Percentiles rank a stretch among this genome's conserved stretches.
Evolutionary conservation across 768 basidiomycete genomes (phyloP).

Genomic region (Polyporus arcularius): DNA sequence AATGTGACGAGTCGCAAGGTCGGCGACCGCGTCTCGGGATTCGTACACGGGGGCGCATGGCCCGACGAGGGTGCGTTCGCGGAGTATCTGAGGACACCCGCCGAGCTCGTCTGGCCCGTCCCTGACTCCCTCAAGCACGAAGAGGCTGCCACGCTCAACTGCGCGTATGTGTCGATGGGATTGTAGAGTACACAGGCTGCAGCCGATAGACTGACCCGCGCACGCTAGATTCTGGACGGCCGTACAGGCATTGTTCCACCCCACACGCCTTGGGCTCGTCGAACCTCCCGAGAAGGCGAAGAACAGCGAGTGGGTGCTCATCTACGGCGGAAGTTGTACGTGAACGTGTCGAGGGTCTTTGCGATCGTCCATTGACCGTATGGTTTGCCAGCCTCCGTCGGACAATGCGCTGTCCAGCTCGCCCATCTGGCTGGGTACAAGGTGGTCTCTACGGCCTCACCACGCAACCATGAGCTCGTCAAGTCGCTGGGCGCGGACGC

Average conservation of each 20-base stretch:
- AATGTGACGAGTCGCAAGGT: conserved; percentile 21
- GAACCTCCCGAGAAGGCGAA: conserved; percentile 14
- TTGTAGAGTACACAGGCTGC: too few species aligned
- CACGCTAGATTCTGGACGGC: conserved; percentile 17
- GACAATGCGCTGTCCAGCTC: conserved; percentile 41
- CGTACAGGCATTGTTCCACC: conserved; percentile 21
- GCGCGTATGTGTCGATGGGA: conserved; percentile 19
- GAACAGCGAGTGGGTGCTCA: conserved; percentile 15
- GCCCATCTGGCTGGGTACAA: conserved; percentile 44
- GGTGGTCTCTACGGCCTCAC: conserved; percentile 47
- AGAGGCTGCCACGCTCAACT: conserved; percentile 22
- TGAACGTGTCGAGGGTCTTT: too few species aligned
- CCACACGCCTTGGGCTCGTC: conserved; percentile 14
- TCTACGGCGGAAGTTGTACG: conserved; percentile 22
- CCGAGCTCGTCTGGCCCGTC: conserved; percentile 22
- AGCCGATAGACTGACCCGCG: too few species aligned
- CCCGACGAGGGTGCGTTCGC: conserved; percentile 27
- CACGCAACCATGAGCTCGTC: conserved; percentile 37
- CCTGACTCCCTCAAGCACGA: conserved; percentile 15
- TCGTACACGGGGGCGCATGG: conserved; percentile 26
- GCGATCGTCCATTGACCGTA: not conserved
- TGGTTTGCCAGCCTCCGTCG: conserved; percentile 24
- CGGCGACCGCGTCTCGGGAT: conserved; percentile 31
- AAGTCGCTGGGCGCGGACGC: conserved; percentile 44
- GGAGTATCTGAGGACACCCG: conserved; percentile 28